These are phyloP conservation scores for Leccinum griseonigrum DNA, from an alignment of 1,284 basidiomycete genomes.

Conservation along the genomic window DNA sequence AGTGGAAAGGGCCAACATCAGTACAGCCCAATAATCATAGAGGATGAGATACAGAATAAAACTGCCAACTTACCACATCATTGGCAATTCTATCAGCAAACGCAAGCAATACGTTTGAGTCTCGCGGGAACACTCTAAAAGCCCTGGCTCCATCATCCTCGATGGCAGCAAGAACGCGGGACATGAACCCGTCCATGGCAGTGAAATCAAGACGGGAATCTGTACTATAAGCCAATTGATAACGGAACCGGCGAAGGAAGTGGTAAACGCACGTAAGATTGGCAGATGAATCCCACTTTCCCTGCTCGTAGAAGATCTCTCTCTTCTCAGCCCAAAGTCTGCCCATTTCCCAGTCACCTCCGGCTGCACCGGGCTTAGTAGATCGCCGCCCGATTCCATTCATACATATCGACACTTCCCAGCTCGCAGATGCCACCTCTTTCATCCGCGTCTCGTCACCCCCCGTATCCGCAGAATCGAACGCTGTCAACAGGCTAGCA, in stretches of 20 bases:
- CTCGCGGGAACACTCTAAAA: constrained; percentile 81
- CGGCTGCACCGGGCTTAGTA: constrained; percentile 24
- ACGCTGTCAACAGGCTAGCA: constrained; percentile 76
- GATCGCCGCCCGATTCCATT: constrained; percentile 34
- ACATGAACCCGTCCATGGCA: constrained; percentile 92
- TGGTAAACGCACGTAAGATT: constrained; percentile 19
- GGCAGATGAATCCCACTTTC: constrained; percentile 64
- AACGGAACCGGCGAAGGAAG: not conserved
- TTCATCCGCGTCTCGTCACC: constrained; percentile 74
- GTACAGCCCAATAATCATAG: not conserved
- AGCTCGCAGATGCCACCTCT: constrained; percentile 77
- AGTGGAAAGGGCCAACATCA: not conserved
- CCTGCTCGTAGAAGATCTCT: constrained; percentile 89
- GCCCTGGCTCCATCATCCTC: constrained; percentile 77
- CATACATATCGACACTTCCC: constrained; percentile 64
- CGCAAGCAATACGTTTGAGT: constrained; percentile 66
- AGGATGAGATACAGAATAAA: not conserved
- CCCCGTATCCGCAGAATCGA: constrained; percentile 71
- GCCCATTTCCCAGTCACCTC: constrained; percentile 85
- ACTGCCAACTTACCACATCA: constrained; percentile 65
- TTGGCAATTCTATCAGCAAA: constrained; percentile 76
- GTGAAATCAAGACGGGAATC: constrained; percentile 56
- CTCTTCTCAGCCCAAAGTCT: constrained; percentile 92
- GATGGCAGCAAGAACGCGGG: constrained; percentile 62
- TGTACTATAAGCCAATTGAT: constrained; percentile 15